Evolutionary conservation across 2,329 filamentous ascomycete genomes (phyloP).

Genomic region (Didymella segeticola): DNA sequence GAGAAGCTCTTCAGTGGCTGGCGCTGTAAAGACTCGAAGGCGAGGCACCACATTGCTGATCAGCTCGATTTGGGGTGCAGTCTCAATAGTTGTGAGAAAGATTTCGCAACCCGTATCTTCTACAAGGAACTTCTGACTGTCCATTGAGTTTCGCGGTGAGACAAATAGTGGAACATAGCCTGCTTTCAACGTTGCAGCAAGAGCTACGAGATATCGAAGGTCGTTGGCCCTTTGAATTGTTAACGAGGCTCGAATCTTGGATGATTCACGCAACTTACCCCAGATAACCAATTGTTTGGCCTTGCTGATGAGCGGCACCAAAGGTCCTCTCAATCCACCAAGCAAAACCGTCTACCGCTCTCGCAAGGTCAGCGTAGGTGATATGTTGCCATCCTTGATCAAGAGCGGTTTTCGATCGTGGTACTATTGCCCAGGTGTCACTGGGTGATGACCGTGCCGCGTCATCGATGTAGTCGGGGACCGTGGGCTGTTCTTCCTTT

Average conservation of each 20-base stretch:
- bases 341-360: slow-evolving; percentile 10
- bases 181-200: slow-evolving; percentile 7
- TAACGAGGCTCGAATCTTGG: background rate
- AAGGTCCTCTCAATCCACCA: slow-evolving; percentile 12
- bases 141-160: slow-evolving; percentile 12
- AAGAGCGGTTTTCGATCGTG: slow-evolving; percentile 2
- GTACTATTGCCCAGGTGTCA: slow-evolving; percentile 14
- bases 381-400: slow-evolving; percentile 9
- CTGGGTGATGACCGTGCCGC: slow-evolving; percentile 1
- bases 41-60: background rate
- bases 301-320: slow-evolving; percentile 3
- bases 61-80: background rate
- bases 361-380: slow-evolving; percentile 9
- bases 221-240: slow-evolving; percentile 1
- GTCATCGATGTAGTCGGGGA: slow-evolving; percentile 13
- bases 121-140: slow-evolving; percentile 6
- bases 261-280: background rate
- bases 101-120: slow-evolving; percentile 7
- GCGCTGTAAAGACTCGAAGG: background rate
- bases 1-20: slow-evolving; percentile 7
- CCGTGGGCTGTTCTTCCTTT: background rate
- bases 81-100: slow-evolving; percentile 7
- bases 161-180: slow-evolving; percentile 11
- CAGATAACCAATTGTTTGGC: slow-evolving; percentile 14
- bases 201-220: slow-evolving; percentile 6